Percentiles rank a stretch among this genome's conserved stretches.
Evolutionary conservation across 768 basidiomycete genomes (phyloP).

Genomic region (Epithele typhae): DNA sequence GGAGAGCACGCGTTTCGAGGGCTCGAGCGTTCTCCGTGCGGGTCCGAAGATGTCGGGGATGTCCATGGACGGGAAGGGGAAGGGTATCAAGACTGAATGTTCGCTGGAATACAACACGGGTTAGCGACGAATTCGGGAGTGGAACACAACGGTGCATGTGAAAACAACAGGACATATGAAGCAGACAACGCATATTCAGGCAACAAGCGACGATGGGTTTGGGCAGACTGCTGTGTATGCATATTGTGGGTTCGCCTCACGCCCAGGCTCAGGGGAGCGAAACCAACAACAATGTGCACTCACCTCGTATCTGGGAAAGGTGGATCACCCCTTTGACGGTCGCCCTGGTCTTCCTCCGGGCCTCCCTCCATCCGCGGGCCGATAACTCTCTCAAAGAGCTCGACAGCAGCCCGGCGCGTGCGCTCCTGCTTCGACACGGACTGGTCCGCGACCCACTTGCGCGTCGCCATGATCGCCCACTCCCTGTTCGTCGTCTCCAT

Average conservation of each 20-base stretch:
- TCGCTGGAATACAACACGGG: too few relatives aligned
- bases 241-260: not conserved
- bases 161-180: conserved; percentile 26
- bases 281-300: too few relatives aligned
- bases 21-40: conserved; percentile 47
- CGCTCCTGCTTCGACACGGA: not conserved
- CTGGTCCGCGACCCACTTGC: not conserved
- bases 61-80: conserved; percentile 33
- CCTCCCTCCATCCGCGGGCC: too few relatives aligned
- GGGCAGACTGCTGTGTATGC: not conserved
- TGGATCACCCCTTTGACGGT: too few relatives aligned
- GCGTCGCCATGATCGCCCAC: conserved; percentile 22
- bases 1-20: conserved; percentile 46
- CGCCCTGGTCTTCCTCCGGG: too few relatives aligned
- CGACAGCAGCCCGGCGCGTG: conserved; percentile 1
- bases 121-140: too few relatives aligned
- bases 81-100: not conserved
- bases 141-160: conserved; percentile 58
- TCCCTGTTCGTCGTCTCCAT: conserved; percentile 48
- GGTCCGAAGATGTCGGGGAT: conserved; percentile 51
- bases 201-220: not conserved
- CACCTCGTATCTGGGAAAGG: too few relatives aligned
- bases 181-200: not conserved
- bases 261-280: not conserved
- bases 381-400: not conserved